Evolutionary conservation across 2,329 filamentous ascomycete species (phyloP), one percentile per base, ranked within the genome.

Genomic region (Cladosporium sp.): DNA sequence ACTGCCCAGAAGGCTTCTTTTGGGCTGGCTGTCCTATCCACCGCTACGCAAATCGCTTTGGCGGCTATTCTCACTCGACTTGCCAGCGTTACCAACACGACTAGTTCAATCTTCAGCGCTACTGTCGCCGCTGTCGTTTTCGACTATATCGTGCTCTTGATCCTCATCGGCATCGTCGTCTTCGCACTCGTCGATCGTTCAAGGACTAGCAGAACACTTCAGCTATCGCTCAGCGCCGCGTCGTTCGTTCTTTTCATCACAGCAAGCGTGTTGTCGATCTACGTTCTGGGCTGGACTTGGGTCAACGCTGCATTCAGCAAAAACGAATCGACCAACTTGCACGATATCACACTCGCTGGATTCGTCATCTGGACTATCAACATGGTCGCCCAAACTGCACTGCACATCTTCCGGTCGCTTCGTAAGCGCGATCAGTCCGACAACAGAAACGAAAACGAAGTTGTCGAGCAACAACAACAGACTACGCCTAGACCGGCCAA

Each of bases 311-410:
- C 15, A 36, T 18, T 15, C 22, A n/a, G 20, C 29, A 22, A 3
- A 7, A 37, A n/a, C 43, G 24, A 19, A 20, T 20, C 32, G 44
- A 22, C 15, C 17, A 24, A 22, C 41, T 36, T 34, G 22, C 53
- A n/a, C 50, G 50, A 15, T 38, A 36, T n/a, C 38, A 59, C 29
- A 50, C 60, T 24, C 24, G 59, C 60, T 29, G 63, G 63, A 30
- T 40, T 67, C 8, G 62, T 61, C 12, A 56, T 63, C 36, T 60
- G 58, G 48, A 44, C 55, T 8, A 42, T 64, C 17, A 58, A 56
- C 13, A 43, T 63, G 19, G 41, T 64, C 7, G 54, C 57, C 7
- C 57, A 64, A 30, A 54, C 52, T 4, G 47, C 54, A 6, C 61
- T 64, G 36, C 61, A 60, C 49, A 54, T 53, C 20, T 51, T 66